These are phyloP conservation scores for Copromyces sp. DNA, from an alignment of 495 filamentous ascomycete genomes.

Conservation along the genomic window DNA sequence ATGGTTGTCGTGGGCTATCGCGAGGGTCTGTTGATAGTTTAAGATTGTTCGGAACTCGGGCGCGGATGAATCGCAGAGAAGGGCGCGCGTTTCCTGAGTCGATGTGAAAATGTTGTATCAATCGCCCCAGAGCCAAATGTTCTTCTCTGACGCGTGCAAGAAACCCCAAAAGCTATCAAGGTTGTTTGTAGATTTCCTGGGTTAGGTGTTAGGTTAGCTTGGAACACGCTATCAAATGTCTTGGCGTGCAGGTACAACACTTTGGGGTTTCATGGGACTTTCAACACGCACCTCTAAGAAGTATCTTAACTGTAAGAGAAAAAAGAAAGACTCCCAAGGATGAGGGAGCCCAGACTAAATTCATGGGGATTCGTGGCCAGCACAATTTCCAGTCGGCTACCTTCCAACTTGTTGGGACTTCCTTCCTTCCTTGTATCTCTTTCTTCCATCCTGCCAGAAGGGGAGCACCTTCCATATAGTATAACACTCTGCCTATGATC, in stretches of 20 bases:
- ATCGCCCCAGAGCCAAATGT: neutral
- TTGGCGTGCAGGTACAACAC: neutral
- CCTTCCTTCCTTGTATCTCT: too few relatives aligned
- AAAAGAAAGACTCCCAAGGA: too few relatives aligned
- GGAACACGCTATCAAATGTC: neutral
- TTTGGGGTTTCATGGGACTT: too few relatives aligned
- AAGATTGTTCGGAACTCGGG: neutral
- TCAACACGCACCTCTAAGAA: too few relatives aligned
- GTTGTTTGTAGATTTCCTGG: constrained; percentile 19
- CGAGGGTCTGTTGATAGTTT: neutral
- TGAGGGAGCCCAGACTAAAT: too few relatives aligned
- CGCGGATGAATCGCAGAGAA: neutral
- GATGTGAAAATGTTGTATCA: neutral
- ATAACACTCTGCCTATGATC: neutral
- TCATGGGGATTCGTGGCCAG: too few relatives aligned
- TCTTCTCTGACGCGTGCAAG: neutral
- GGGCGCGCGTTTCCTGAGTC: neutral
- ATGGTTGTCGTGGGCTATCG: constrained; percentile 30
- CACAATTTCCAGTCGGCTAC: too few relatives aligned
- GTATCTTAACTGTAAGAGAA: too few relatives aligned
- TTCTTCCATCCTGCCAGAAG: too few relatives aligned
- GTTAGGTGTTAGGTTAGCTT: neutral
- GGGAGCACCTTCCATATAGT: too few relatives aligned
- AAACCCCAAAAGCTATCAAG: neutral
- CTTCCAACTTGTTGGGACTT: too few relatives aligned